phyloP scores from a whole-genome alignment of 495 filamentous ascomycete species.

The Neurospora sp. region DNA sequence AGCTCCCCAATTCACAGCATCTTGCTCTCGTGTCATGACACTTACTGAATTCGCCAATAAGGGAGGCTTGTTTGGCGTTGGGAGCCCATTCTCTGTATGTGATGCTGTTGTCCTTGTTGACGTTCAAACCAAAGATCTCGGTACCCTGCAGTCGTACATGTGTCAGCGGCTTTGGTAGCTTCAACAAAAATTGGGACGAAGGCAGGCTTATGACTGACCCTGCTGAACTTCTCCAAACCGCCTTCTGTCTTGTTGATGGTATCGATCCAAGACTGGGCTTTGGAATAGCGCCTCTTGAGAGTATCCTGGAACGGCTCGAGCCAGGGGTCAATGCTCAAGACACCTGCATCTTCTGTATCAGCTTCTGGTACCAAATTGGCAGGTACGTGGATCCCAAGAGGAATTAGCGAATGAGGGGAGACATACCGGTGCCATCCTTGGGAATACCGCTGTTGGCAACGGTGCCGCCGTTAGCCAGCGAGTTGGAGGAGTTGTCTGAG shows the following conservation, averaged over 20 bases:
- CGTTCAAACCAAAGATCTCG: conserved; percentile 76
- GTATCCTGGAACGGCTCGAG: conserved; percentile 74
- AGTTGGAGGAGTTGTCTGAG: conserved; percentile 31
- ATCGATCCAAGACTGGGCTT: conserved; percentile 83
- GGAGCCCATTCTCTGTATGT: conserved; percentile 95
- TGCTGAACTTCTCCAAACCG: conserved; percentile 85
- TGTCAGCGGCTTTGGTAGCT: conserved; percentile 5
- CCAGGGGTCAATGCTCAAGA: conserved; percentile 81
- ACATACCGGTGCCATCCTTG: conserved; percentile 39
- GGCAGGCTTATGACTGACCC: conserved; percentile 37
- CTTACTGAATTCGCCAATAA: conserved; percentile 95
- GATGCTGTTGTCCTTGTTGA: conserved; percentile 71
- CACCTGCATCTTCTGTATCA: conserved; percentile 45
- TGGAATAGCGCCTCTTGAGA: conserved; percentile 63
- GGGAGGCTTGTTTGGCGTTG: conserved; percentile 67
- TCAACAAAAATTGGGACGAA: background rate
- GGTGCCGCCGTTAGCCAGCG: conserved; percentile 18
- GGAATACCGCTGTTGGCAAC: conserved; percentile 28
- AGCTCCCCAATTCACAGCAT: background rate
- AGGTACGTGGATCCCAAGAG: background rate
- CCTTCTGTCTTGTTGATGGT: conserved; percentile 76
- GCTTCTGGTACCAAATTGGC: conserved; percentile 8
- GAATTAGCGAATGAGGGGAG: background rate
- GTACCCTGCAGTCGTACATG: conserved; percentile 48
- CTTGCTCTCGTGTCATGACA: background rate